A percentile compares a stretch with the other conserved stretches of the same genome.
These are phyloP conservation scores for Nitzschia sp. DNA, from an alignment of 108 stramenopile species.

Conservation along the genomic window DNA sequence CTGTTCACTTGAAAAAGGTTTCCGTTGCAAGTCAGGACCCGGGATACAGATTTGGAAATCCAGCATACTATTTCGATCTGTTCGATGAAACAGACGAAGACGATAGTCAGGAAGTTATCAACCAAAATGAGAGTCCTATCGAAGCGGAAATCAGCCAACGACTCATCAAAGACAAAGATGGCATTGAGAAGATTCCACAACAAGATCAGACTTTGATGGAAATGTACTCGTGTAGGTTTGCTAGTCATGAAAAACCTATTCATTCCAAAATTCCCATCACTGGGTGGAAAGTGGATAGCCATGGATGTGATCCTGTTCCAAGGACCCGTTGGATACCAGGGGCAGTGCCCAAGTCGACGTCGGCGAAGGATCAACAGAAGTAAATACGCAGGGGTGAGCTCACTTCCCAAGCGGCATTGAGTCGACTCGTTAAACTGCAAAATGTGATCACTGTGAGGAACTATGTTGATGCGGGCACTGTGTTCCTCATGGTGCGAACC, in stretches of 20 bases:
- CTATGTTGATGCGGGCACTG: too few relatives aligned
- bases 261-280: constrained; percentile 33
- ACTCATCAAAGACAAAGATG: neutral
- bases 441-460: too few relatives aligned
- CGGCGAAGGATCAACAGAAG: neutral
- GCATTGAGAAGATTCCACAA: neutral
- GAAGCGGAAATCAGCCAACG: constrained; percentile 15
- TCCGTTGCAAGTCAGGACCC: constrained; percentile 34
- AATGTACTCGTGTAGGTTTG: constrained; percentile 33
- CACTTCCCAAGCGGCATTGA: too few relatives aligned
- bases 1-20: constrained; percentile 27
- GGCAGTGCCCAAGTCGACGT: neutral
- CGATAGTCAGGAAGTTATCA: constrained; percentile 2
- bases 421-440: too few relatives aligned
- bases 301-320: constrained; percentile 25
- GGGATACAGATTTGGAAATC: constrained; percentile 35
- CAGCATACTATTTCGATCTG: constrained; percentile 25
- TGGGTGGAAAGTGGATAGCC: constrained; percentile 34
- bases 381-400: too few relatives aligned
- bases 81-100: constrained; percentile 17
- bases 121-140: constrained; percentile 1
- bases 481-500: too few relatives aligned
- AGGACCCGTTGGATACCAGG: constrained; percentile 34
- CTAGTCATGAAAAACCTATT: constrained; percentile 8
- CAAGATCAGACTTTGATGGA: constrained; percentile 9